Base-by-base conservation (phyloP, 2,329 filamentous ascomycete genomes). In the Aspergillus uvarum region DNA sequence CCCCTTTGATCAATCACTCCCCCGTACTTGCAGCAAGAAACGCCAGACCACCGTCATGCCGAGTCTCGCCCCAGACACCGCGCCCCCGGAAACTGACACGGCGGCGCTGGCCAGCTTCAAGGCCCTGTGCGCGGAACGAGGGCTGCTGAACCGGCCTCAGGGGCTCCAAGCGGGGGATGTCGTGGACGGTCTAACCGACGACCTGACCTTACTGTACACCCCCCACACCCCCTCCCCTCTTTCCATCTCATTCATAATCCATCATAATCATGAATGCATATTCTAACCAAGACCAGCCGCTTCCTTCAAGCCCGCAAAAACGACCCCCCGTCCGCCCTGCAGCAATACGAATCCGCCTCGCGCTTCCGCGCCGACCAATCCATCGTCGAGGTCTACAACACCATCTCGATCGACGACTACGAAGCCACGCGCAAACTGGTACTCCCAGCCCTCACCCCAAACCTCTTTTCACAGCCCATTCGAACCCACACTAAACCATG, bases 381-480 rank as follows among this genome's bases (percentile, higher is more conserved):
- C 5, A 52, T 63, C 4, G 31, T 67, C 2, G 32, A n/a, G 1
- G 26, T 69, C 5, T 69, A 67, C 42, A 63, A 67, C 21, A 8
- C 53, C 31, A 59, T 70, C 4, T 57, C 62, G 2, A 51, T 68
- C 12, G 8, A 60, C 1, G 62, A 69, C 42, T 69, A 60, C 47
- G 67, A 70, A 44, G 56, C 62, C 19, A 61, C 66, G 4, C 61
- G 64, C 16, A 54, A 51, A 42, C 48, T 68, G 21, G 68, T 70
- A 38, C 60, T 2, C 32, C 32, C 59, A 52, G 12, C n/a, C 8
- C 19, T 4, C 16, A 5, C 19, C 3, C 24, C 8, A 22, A 22
- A 22, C 2, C 22, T 22, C 22, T 22, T 22, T 22, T 3, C 2
- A 22, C 2, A 22, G 4, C 22, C 22, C 22, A 2, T 22, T 5